Evolutionary conservation across 257 asterid genomes (phyloP), one percentile per base, ranked within the genome.

Genomic region (Salvia rosmarinus): DNA sequence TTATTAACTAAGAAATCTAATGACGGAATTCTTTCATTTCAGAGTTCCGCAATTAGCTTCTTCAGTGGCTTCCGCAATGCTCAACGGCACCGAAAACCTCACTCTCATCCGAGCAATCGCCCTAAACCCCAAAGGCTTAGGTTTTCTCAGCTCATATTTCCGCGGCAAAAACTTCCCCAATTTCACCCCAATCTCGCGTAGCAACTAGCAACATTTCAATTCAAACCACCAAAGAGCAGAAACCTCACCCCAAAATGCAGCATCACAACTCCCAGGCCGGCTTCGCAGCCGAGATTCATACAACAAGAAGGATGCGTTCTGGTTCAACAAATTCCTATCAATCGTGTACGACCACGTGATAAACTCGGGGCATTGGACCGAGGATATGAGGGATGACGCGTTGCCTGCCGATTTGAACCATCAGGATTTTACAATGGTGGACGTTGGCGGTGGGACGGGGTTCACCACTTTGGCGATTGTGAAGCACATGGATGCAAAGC

Each of bases 341-440:
- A 89, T 95, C 51, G 96, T 91, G 77, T 95, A 95, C 74, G 97
- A 95, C 84, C 99, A 89, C 70, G 83, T 91, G 23, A 86, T 95
- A 37, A 91, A 91, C 84, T 98, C 99, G n/a, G n/a, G 98, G n/a
- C 99, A 95, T 58, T 91, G 98, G 98, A 95, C 99, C 5, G 98
- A 91, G 79, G 99, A 95, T 43, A 91, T 91, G 99, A 82, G 99
- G 99, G 97, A 91, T 21, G 99, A 95, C 1, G 99, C 99, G 14
- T 85, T 95, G 77, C 98, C 97, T 4, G 99, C 99, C 30, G 95
- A 88, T 34, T 83, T 95, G 55, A 67, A 32, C 50, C 74, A 73
- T 44, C 72, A 87, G 79, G 73, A 82, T 61, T 44, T 91, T 89
- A 66, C 54, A 1, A 98, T 95, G 77, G 95, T 89, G 76, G 99